Conservation (phyloP, 306 rosid genomes). For the Elaeagnus macrophylla region DNA sequence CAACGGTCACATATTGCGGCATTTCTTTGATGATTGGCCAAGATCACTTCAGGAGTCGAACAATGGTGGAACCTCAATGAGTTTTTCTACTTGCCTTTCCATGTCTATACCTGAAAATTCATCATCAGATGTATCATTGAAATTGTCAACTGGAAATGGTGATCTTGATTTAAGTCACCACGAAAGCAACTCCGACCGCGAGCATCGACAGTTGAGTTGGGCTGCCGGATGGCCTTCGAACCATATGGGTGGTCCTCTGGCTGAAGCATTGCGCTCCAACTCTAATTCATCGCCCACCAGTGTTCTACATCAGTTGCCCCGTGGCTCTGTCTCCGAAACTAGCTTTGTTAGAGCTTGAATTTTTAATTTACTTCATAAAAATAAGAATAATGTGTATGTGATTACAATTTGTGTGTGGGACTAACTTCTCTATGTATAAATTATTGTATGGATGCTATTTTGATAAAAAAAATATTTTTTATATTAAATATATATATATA, state of each 20-base stretch:
- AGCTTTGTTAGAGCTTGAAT: constrained; percentile 44
- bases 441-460: no score
- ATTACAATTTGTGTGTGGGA: background rate
- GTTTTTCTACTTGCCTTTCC: constrained; percentile 52
- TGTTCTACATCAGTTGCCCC: constrained; percentile 68
- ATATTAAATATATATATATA: no score
- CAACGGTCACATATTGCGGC: constrained; percentile 67
- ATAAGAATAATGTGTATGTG: background rate
- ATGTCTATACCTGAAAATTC: constrained; percentile 55
- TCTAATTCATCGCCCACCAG: constrained; percentile 75
- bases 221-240: constrained; percentile 52
- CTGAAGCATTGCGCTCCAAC: constrained; percentile 76
- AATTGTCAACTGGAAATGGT: constrained; percentile 61
- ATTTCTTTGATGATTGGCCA: constrained; percentile 94
- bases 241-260: constrained; percentile 96
- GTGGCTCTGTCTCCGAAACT: constrained; percentile 42
- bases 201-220: constrained; percentile 55
- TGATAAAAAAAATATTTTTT: no score
- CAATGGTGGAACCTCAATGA: constrained; percentile 31
- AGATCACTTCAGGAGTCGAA: constrained; percentile 52
- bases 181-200: constrained; percentile 28
- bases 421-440: no score
- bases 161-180: constrained; percentile 20
- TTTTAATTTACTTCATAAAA: background rate
- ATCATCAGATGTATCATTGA: constrained; percentile 72